Evolutionary conservation across 1,284 basidiomycete genomes (phyloP), one percentile per base, ranked within the genome.

Genomic region (Rhodofomes roseus): DNA sequence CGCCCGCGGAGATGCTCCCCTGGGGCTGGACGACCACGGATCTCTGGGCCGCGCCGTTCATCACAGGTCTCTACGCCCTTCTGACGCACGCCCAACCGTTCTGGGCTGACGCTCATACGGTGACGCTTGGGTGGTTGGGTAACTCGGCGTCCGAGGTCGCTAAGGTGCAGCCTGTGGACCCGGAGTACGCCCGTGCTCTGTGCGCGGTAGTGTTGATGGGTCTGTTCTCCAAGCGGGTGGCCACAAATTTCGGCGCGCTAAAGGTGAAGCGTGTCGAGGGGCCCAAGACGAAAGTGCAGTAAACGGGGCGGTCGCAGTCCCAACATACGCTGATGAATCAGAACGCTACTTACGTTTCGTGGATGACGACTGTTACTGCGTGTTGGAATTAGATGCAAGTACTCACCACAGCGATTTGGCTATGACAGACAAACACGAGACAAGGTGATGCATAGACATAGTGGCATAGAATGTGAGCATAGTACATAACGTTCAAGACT

Each of bases 1-100:
- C 89, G 0, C 90, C 90, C 2, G 77, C 83, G 1, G 89, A 91
- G 67, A 76, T 92, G 11, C 78, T 79, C 54, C 79, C 86, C 0
- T 89, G 87, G 62, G 90, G 89, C 4, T 92, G 89, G 90, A 87
- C 86, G 22, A 84, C 84, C 25, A 79, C 81, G 0, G 89, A 92
- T 67, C 70, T 92, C 31, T 92, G 90, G 90, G 84, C 82, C 74
- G 89, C 90, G 36, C 89, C 84, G 40, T 75, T 83, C 64, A 74
- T 84, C 65, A 90, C 88, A 12, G 89, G 78, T 0, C 70, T 91
- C 12, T 90, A 86, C 66, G 86, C 89, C 56, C 81, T 89, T 62
- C 79, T 91, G 59, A 92, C 90, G 18, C 88, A 92, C 65, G 83
- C 86, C 1, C 89, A 90, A 71, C 88, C 89, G 0, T 89, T 89